Conservation (phyloP, 441 rosid genomes). For the Gossypium gossypioides region DNA sequence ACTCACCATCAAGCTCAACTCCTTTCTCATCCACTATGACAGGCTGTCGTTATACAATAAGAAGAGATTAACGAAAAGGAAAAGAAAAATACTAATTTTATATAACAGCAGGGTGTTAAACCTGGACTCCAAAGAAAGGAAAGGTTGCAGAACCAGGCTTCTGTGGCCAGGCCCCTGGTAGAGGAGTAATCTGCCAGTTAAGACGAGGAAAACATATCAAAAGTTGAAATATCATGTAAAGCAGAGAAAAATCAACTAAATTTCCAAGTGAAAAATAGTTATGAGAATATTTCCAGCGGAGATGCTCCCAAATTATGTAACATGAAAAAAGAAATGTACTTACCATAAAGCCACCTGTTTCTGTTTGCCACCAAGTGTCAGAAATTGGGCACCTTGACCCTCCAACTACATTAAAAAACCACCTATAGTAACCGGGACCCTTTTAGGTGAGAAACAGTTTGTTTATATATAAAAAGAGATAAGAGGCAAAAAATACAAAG, state of each 20-base stretch:
- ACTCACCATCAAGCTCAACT: slow-evolving; percentile 81
- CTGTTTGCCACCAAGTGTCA: slow-evolving; percentile 99
- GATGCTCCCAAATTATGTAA: neutral
- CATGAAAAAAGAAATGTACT: neutral
- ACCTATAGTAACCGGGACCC: slow-evolving; percentile 37
- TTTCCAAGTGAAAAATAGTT: neutral
- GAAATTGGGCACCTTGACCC: slow-evolving; percentile 89
- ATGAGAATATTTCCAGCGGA: neutral
- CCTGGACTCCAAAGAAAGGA: slow-evolving; percentile 99
- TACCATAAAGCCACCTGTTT: slow-evolving; percentile 98
- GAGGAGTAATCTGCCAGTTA: slow-evolving; percentile 67
- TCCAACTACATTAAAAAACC: slow-evolving; percentile 90
- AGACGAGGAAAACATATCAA: slow-evolving; percentile 4
- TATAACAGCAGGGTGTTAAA: slow-evolving; percentile 16
- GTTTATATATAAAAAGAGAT: neutral
- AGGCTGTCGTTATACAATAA: slow-evolving; percentile 42
- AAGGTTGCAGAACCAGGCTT: slow-evolving; percentile 99
- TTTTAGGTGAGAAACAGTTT: neutral
- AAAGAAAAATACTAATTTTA: slow-evolving; percentile 6
- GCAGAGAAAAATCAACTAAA: neutral
- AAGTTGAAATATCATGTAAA: slow-evolving; percentile 9
- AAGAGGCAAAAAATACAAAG: neutral
- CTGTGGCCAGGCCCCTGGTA: slow-evolving; percentile 98
- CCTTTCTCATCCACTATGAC: slow-evolving; percentile 94
- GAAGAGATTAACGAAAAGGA: slow-evolving; percentile 14